phyloP scores from a whole-genome alignment of 2,329 filamentous ascomycete genomes.

The Pyrenophora tritici-repentis region DNA sequence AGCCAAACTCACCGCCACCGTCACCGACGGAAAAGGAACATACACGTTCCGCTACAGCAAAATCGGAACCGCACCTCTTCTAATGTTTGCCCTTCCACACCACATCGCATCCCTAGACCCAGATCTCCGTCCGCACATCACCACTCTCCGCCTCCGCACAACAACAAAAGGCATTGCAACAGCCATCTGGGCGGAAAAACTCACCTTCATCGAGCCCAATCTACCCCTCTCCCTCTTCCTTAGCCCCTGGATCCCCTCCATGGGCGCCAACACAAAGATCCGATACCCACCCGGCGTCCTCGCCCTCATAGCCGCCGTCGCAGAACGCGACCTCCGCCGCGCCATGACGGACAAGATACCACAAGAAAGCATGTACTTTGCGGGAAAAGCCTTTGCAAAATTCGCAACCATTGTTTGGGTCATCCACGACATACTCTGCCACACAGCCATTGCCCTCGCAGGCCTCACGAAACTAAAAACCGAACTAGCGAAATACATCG shows the following conservation, averaged over 20 bases:
- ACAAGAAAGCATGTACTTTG: conserved; percentile 88
- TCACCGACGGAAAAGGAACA: conserved; percentile 59
- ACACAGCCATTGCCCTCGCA: conserved; percentile 54
- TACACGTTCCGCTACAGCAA: conserved; percentile 79
- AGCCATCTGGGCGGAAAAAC: conserved; percentile 62
- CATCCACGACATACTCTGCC: conserved; percentile 62
- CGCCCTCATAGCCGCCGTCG: conserved; percentile 63
- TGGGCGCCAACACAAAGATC: conserved; percentile 40
- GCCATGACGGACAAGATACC: conserved; percentile 75
- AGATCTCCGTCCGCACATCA: conserved; percentile 56
- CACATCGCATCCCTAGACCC: conserved; percentile 76
- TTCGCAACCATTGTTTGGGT: conserved; percentile 54
- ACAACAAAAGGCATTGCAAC: conserved; percentile 84
- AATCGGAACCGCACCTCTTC: conserved; percentile 67
- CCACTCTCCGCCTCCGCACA: conserved; percentile 68
- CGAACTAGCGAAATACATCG: conserved; percentile 55
- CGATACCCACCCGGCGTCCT: conserved; percentile 58
- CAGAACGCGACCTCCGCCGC: conserved; percentile 74
- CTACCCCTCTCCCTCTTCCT: conserved; percentile 78
- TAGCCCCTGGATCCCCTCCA: conserved; percentile 70
- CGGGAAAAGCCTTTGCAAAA: conserved; percentile 64
- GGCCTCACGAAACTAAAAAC: conserved; percentile 56
- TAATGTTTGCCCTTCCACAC: conserved; percentile 90
- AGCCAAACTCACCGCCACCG: conserved; percentile 67
- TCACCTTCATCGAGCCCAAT: conserved; percentile 74